These are phyloP conservation scores for Alternaria triticimaculans DNA, from an alignment of 2,329 filamentous ascomycete species.

Conservation along the genomic window DNA sequence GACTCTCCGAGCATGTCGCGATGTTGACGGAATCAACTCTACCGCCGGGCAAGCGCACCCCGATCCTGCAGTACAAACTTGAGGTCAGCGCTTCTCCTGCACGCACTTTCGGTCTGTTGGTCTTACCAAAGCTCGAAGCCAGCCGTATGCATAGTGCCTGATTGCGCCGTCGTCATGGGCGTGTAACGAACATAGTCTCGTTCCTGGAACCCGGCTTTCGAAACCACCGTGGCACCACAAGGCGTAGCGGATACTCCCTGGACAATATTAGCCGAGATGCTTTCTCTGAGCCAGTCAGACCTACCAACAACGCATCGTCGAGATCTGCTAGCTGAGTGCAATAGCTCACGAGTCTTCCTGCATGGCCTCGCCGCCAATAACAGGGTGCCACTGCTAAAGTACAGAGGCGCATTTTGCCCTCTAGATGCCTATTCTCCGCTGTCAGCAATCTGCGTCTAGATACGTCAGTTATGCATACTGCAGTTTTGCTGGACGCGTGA, in stretches of 20 bases:
- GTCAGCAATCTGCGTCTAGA: conserved; percentile 1
- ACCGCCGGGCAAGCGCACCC: conserved; percentile 13
- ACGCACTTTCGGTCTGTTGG: neutral
- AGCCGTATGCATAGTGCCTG: neutral
- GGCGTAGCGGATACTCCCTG: conserved; percentile 36
- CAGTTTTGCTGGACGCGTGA: conserved; percentile 31
- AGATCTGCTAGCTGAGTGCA: conserved; percentile 35
- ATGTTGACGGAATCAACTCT: conserved; percentile 2
- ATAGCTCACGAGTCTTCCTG: conserved; percentile 29
- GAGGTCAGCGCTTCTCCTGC: neutral
- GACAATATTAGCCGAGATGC: neutral
- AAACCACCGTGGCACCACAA: conserved; percentile 27
- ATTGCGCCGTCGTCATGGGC: conserved; percentile 1
- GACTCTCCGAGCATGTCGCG: conserved; percentile 8
- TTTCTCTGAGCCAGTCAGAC: conserved; percentile 1
- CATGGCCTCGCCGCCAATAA: conserved; percentile 40
- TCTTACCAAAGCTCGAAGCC: conserved; percentile 23
- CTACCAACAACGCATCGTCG: conserved; percentile 29
- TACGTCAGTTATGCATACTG: conserved; percentile 19
- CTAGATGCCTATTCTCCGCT: conserved; percentile 12
- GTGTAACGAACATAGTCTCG: conserved; percentile 28
- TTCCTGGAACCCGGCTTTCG: conserved; percentile 38
- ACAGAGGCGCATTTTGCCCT: conserved; percentile 24
- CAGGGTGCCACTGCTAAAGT: conserved; percentile 31
- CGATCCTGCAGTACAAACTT: conserved; percentile 13